A percentile compares a stretch with the other conserved stretches of the same genome.
phyloP scores from a whole-genome alignment of 345 rosid species.

The Eutrema heterophyllum region DNA sequence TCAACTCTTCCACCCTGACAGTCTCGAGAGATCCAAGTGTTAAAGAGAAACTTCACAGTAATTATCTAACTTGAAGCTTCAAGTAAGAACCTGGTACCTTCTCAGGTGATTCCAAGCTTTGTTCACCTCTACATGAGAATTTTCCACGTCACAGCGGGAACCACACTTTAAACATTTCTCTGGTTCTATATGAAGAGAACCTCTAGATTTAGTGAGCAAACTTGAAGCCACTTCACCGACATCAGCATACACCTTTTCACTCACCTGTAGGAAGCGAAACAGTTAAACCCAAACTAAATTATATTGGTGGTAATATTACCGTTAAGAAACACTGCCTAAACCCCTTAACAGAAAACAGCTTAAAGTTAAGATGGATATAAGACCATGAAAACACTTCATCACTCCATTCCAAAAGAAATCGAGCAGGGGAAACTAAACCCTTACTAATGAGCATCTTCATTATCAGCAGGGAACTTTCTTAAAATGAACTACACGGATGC shows the following conservation, averaged over 20 bases:
- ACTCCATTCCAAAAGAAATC: too few species aligned
- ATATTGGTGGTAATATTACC: not conserved
- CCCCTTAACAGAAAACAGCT: not conserved
- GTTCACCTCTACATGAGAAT: slow-evolving; percentile 37
- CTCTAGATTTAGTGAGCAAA: slow-evolving; percentile 26
- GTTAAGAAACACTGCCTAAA: not conserved
- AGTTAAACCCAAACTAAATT: not conserved
- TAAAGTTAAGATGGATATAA: not conserved
- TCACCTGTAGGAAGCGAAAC: slow-evolving; percentile 32
- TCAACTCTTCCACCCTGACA: slow-evolving; percentile 54
- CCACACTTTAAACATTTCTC: slow-evolving; percentile 66
- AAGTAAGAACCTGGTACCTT: slow-evolving; percentile 34
- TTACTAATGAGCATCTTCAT: not conserved
- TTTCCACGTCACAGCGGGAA: slow-evolving; percentile 37
- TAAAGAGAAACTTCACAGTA: not conserved
- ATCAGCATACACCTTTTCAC: slow-evolving; percentile 25
- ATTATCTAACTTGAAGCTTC: not conserved
- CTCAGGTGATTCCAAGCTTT: slow-evolving; percentile 49
- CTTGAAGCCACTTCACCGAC: slow-evolving; percentile 29
- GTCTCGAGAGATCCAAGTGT: not conserved
- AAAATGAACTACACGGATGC: not conserved
- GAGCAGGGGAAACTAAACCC: too few species aligned
- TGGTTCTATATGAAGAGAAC: slow-evolving; percentile 31
- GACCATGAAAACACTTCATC: not conserved
- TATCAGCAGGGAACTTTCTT: not conserved